Evolutionary conservation across 164 flowering plant species (phyloP).

Genomic region (Macadamia integrifolia): DNA sequence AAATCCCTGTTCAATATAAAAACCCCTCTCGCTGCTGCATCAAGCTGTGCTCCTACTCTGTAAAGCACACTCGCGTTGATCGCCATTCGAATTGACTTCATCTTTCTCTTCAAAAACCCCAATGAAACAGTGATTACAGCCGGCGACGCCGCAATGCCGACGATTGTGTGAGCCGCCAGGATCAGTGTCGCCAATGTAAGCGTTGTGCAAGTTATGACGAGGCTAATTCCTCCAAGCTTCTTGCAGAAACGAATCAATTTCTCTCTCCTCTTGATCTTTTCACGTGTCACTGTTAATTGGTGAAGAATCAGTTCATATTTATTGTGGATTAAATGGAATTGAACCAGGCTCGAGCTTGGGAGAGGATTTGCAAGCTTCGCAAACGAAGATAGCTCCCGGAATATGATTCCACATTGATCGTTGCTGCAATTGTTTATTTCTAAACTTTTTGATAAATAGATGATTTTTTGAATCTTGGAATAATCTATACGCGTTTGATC

Average conservation of each 20-base stretch:
- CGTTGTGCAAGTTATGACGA: constrained; percentile 31
- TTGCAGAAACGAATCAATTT: constrained; percentile 30
- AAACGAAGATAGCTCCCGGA: constrained; percentile 35
- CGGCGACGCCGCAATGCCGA: constrained; percentile 57
- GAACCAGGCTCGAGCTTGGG: constrained; percentile 17
- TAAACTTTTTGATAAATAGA: constrained; percentile 22
- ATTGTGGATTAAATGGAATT: constrained; percentile 35
- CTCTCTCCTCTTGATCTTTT: constrained; percentile 28
- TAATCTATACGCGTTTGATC: constrained; percentile 45
- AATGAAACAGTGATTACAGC: constrained; percentile 17
- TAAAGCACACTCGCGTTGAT: constrained; percentile 2
- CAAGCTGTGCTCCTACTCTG: constrained; percentile 40
- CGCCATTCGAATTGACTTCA: neutral
- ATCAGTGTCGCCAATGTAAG: constrained; percentile 33
- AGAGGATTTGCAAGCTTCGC: constrained; percentile 48
- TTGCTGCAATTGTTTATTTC: constrained; percentile 6
- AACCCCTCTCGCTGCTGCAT: constrained; percentile 65
- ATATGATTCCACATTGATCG: constrained; percentile 19
- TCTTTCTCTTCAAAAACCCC: constrained; percentile 18
- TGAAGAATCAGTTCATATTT: constrained; percentile 27
- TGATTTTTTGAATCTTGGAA: constrained; percentile 30
- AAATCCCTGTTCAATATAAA: constrained; percentile 58
- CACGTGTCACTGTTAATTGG: constrained; percentile 24
- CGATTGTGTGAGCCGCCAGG: constrained; percentile 43
- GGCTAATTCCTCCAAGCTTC: constrained; percentile 25